A percentile compares a stretch with the other conserved stretches of the same genome.
These are phyloP conservation scores for Auricularia sp. DNA, from an alignment of 768 basidiomycete genomes.

Conservation along the genomic window DNA sequence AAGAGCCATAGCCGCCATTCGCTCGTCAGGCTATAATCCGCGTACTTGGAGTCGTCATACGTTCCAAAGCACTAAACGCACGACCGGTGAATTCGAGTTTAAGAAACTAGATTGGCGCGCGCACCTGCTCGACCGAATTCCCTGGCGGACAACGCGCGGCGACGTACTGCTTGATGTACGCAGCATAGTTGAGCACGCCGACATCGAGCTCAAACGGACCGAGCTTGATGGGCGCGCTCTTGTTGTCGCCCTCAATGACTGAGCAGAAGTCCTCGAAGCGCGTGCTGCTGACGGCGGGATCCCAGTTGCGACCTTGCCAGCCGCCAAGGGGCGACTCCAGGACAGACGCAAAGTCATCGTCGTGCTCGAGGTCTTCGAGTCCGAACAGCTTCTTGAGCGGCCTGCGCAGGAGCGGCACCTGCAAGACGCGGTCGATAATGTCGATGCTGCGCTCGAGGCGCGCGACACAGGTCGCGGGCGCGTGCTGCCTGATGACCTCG, in stretches of 20 bases:
- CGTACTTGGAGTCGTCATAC: slow-evolving; percentile 55
- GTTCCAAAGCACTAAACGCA: slow-evolving; percentile 73
- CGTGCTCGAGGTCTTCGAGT: slow-evolving; percentile 50
- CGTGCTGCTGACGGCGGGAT: slow-evolving; percentile 53
- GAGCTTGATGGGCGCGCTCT: background rate
- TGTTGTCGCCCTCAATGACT: slow-evolving; percentile 24
- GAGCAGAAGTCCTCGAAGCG: slow-evolving; percentile 62
- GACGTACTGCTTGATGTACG: slow-evolving; percentile 59
- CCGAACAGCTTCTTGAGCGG: slow-evolving; percentile 71
- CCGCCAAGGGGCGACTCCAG: slow-evolving; percentile 40
- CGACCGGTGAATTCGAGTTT: no score
- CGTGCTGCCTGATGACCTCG: slow-evolving; percentile 65
- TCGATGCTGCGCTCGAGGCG: slow-evolving; percentile 48
- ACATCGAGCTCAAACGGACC: slow-evolving; percentile 34
- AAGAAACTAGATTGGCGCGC: background rate
- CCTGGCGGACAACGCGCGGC: slow-evolving; percentile 50
- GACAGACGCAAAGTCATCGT: slow-evolving; percentile 68
- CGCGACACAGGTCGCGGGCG: slow-evolving; percentile 49
- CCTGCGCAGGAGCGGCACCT: slow-evolving; percentile 32
- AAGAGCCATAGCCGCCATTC: slow-evolving; percentile 84
- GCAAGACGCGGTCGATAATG: slow-evolving; percentile 53
- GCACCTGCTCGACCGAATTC: slow-evolving; percentile 37
- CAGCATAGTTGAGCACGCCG: slow-evolving; percentile 60
- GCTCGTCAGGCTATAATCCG: slow-evolving; percentile 49
- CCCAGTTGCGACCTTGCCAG: slow-evolving; percentile 62